Evolutionary conservation across 2,329 filamentous ascomycete species (phyloP), one percentile per base, ranked within the genome.

Genomic region (Xylaria sp.): DNA sequence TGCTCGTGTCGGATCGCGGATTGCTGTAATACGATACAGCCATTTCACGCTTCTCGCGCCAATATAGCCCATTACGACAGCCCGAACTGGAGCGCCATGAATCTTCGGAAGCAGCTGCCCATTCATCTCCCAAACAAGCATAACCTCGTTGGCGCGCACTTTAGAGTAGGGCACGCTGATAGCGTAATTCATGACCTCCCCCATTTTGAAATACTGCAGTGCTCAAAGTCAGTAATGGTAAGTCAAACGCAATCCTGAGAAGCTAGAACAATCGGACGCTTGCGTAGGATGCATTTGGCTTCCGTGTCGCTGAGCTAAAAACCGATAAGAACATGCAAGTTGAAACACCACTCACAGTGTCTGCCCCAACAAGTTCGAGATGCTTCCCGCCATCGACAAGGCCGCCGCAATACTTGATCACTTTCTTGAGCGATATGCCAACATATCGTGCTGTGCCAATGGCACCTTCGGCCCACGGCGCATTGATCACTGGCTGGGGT

Each of bases 71-170:
- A 90, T 83, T 0, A 91, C 89, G 0, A 92, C 84, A 0, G 85
- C 82, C 5, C 90, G 84, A 0, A 92, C 80, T 0, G 90, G 90
- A 28, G 83, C 89, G 0, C 90, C 90, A 69, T 92, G 91, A 67
- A 92, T 91, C 12, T 82, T 84, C 0, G 90, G 90, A 0, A 92
- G 81, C 0, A 84, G 83, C 69, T 90, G 81, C 5, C 87, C 90
- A 71, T 92, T 92, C 90, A 92, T 92, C 74, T 91, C 88, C 89
- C 89, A 92, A 0, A 87, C 88, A 0, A 92, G 82, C 59, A 92
- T 81, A 0, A 92, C 90, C 74, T 92, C 89, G 71, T 91, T 86
- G 9, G 84, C 80, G 72, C 89, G 90, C 56, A 92, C 90, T 78
- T 93, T 93, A 7, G 86, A 85, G 82, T 85, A 90, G 0, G 91